Conservation (phyloP, 495 filamentous ascomycete species). For the Aspergillus diversus region DNA sequence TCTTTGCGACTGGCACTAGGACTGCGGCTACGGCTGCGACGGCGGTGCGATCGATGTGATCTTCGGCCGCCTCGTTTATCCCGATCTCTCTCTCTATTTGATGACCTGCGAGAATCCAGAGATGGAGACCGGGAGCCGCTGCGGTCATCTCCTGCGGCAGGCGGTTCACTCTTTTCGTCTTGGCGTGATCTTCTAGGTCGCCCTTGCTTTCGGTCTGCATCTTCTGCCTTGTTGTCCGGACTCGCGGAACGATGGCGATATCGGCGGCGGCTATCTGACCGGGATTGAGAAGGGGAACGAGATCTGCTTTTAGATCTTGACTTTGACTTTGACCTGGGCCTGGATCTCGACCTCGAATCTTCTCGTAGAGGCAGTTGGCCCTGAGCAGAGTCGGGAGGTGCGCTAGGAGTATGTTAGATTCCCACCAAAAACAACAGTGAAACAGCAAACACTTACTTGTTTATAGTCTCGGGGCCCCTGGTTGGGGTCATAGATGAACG, state of each 20-base stretch:
- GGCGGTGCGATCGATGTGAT: constrained; percentile 45
- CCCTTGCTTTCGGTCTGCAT: constrained; percentile 49
- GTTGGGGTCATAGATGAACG: constrained; percentile 34
- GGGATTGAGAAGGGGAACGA: constrained; percentile 46
- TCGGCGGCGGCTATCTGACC: constrained; percentile 54
- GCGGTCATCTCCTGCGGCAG: constrained; percentile 41
- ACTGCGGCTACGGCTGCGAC: constrained; percentile 42
- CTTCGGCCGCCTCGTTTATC: constrained; percentile 48
- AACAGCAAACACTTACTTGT: constrained; percentile 39
- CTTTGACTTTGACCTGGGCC: constrained; percentile 35
- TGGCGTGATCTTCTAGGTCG: constrained; percentile 48
- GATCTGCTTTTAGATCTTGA: constrained; percentile 41
- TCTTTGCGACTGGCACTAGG: constrained; percentile 32
- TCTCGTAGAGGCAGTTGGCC: constrained; percentile 34
- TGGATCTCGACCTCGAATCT: constrained; percentile 38
- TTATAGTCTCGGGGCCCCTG: constrained; percentile 30
- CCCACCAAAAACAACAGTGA: neutral
- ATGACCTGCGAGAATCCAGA: constrained; percentile 53
- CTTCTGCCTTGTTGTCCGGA: constrained; percentile 50
- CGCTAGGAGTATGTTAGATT: constrained; percentile 6
- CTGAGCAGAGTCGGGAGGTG: constrained; percentile 31
- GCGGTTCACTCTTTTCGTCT: constrained; percentile 53
- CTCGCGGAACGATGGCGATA: constrained; percentile 64
- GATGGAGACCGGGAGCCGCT: constrained; percentile 57
- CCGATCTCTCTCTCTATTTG: constrained; percentile 49